A percentile compares a stretch with the other conserved stretches of the same genome.
Evolutionary conservation across 108 stramenopile genomes (phyloP).

Genomic region (Cyclostephanos invisitatus): DNA sequence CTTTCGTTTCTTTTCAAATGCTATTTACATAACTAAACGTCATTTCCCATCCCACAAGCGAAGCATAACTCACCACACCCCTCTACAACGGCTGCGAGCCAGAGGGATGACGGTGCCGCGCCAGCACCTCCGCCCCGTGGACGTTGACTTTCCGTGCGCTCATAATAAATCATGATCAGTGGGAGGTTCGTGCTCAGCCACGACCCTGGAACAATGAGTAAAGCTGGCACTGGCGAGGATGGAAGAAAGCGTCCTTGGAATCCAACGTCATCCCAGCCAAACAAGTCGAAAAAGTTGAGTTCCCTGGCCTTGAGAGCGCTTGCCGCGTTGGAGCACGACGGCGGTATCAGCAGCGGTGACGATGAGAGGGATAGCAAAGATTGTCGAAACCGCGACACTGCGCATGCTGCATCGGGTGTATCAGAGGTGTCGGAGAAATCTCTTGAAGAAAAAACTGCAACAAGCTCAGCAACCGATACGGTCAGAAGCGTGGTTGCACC

Average conservation of each 20-base stretch:
- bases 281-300: slow-evolving; percentile 6
- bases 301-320: slow-evolving; percentile 4
- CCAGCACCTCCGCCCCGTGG: too few relatives aligned
- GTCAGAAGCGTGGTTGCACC: background rate
- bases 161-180: background rate
- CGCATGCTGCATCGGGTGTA: slow-evolving; percentile 1
- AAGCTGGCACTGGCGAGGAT: background rate
- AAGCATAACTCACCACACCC: too few relatives aligned
- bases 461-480: background rate
- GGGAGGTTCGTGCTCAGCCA: background rate
- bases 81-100: too few relatives aligned
- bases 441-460: background rate
- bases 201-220: background rate
- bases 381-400: background rate
- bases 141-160: too few relatives aligned
- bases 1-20: too few relatives aligned
- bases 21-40: too few relatives aligned
- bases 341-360: background rate
- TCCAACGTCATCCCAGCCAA: background rate
- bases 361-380: slow-evolving; percentile 8
- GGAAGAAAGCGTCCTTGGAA: background rate
- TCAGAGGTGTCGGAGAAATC: background rate
- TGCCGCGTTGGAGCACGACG: slow-evolving; percentile 4
- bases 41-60: too few relatives aligned
- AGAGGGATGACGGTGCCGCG: too few relatives aligned